phyloP scores from a whole-genome alignment of 2,329 filamentous ascomycete genomes.

The Fusarium nelsonii region DNA sequence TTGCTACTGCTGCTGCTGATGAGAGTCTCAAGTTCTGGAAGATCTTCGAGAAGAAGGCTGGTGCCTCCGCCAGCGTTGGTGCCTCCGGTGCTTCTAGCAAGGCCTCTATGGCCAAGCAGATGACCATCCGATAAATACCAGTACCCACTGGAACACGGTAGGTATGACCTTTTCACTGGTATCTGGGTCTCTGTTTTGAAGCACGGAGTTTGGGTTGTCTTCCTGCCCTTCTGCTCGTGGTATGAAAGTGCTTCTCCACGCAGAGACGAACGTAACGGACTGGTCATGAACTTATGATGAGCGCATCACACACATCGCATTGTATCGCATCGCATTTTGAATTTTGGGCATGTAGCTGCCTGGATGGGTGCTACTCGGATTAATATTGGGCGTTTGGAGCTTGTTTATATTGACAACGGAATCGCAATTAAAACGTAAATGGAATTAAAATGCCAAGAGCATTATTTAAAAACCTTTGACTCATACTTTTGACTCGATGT shows the following conservation, averaged over 20 bases:
- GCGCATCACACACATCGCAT: constrained; percentile 12
- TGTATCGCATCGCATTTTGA: constrained; percentile 13
- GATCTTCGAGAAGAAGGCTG: constrained; percentile 98
- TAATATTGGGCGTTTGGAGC: constrained; percentile 29
- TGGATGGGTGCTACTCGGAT: constrained; percentile 17
- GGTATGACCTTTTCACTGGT: constrained; percentile 60
- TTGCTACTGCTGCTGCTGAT: constrained; percentile 94
- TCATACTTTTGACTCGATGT: background rate
- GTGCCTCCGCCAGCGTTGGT: constrained; percentile 72
- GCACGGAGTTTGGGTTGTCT: constrained; percentile 65
- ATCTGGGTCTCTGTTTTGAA: constrained; percentile 61
- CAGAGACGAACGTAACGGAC: constrained; percentile 53
- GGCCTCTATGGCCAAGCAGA: constrained; percentile 91
- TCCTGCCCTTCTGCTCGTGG: constrained; percentile 60
- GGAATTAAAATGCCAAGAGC: constrained; percentile 33
- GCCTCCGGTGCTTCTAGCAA: constrained; percentile 78
- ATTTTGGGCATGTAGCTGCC: constrained; percentile 15
- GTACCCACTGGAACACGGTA: constrained; percentile 56
- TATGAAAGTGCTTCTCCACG: constrained; percentile 64
- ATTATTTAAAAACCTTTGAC: constrained; percentile 22
- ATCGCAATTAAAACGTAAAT: constrained; percentile 14
- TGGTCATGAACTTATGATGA: constrained; percentile 47
- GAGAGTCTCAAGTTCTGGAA: constrained; percentile 99
- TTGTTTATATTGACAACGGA: constrained; percentile 10
- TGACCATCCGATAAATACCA: constrained; percentile 82